Conservation (phyloP, 2,329 filamentous ascomycete species). For the Pseudofabraea citricarpa region DNA sequence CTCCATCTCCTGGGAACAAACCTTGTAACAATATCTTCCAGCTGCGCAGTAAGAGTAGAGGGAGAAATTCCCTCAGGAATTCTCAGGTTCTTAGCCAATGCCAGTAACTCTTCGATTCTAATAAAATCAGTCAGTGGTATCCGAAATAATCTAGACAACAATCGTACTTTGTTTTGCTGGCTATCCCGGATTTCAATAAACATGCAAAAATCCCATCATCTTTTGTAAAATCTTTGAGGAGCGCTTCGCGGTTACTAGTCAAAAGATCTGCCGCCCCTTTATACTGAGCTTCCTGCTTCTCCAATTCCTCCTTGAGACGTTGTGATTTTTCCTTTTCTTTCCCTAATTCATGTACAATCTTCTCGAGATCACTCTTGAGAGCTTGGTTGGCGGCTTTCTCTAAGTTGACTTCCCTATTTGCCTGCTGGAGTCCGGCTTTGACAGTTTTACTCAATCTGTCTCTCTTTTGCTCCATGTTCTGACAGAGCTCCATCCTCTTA, state of each 20-base stretch:
- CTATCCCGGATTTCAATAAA: conserved; percentile 10
- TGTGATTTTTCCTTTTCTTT: conserved; percentile 11
- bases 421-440: too few species aligned
- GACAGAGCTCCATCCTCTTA: too few species aligned
- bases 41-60: conserved; percentile 12
- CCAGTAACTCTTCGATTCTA: conserved; percentile 18
- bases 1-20: conserved; percentile 5
- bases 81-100: conserved; percentile 10
- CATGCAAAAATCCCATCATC: conserved; percentile 16
- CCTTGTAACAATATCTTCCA: conserved; percentile 20
- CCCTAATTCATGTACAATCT: conserved; percentile 9
- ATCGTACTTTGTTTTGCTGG: conserved; percentile 25
- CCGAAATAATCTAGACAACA: conserved; percentile 13
- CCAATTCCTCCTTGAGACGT: conserved; percentile 15
- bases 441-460: too few species aligned
- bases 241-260: conserved; percentile 10
- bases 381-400: too few species aligned
- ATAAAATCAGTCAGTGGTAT: conserved; percentile 3
- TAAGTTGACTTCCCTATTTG: too few species aligned
- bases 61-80: conserved; percentile 9
- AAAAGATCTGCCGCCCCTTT: conserved; percentile 17
- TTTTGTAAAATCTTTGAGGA: conserved; percentile 13
- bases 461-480: too few species aligned
- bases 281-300: conserved; percentile 8
- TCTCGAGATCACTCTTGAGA: conserved; percentile 11